Conservation (phyloP, 2,329 filamentous ascomycete species). For the Paraphaeosphaeria sporulosa region DNA sequence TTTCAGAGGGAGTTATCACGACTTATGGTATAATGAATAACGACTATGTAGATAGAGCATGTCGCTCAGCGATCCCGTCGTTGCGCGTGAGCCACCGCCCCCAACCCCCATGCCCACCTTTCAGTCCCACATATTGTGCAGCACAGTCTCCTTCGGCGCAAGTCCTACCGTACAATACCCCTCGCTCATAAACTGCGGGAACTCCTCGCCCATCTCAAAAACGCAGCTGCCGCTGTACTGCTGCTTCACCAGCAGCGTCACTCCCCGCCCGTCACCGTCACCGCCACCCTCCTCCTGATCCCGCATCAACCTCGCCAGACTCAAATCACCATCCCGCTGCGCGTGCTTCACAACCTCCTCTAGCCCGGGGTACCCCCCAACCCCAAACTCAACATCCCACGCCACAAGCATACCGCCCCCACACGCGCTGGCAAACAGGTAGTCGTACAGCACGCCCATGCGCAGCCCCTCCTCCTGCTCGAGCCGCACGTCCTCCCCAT, state of each 20-base stretch:
- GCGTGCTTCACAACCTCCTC: not conserved
- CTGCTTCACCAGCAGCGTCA: constrained; percentile 1
- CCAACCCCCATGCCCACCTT: not conserved
- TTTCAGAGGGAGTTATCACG: not conserved
- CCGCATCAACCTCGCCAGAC: not conserved
- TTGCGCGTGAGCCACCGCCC: too few relatives aligned
- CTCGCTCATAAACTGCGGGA: not conserved
- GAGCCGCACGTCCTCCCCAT: not conserved
- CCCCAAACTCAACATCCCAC: not conserved
- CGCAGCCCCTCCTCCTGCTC: not conserved
- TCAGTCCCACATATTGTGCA: not conserved
- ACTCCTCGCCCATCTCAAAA: not conserved
- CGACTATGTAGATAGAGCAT: not conserved
- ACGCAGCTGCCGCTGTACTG: not conserved
- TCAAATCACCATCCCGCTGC: not conserved
- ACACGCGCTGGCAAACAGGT: not conserved
- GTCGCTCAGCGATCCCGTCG: not conserved
- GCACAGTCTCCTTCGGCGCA: not conserved
- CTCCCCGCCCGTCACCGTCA: too few relatives aligned
- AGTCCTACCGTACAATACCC: not conserved
- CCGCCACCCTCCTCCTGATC: not conserved
- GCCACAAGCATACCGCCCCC: not conserved
- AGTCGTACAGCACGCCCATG: constrained; percentile 6
- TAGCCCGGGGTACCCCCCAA: not conserved
- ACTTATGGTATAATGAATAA: constrained; percentile 8